phyloP scores from a whole-genome alignment of 257 asterid genomes.

The Oldenlandia corymbosa region DNA sequence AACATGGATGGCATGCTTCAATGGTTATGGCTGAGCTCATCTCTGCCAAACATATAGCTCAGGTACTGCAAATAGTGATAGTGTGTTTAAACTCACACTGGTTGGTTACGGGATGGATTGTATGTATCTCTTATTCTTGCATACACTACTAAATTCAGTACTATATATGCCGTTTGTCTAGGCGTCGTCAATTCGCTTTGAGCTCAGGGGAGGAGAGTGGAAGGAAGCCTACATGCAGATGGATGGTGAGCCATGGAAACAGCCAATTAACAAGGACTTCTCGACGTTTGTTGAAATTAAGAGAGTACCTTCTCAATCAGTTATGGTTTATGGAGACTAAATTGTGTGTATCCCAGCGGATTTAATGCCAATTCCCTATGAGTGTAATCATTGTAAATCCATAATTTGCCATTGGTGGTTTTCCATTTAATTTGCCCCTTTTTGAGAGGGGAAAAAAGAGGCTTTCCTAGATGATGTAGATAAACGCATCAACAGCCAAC shows the following conservation, averaged over 20 bases:
- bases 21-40: conserved; percentile 88
- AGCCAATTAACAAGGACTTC: conserved; percentile 62
- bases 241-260: conserved; percentile 98
- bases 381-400: conserved; percentile 8
- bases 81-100: not conserved
- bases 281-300: conserved; percentile 71
- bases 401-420: conserved; percentile 2
- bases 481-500: too few species aligned
- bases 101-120: not conserved
- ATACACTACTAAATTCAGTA: not conserved
- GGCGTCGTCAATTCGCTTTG: conserved; percentile 77
- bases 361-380: too few species aligned
- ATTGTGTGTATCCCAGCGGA: not conserved
- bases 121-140: not conserved
- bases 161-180: conserved; percentile 17
- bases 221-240: conserved; percentile 69
- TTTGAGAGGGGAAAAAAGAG: too few species aligned
- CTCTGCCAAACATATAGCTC: conserved; percentile 84
- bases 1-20: conserved; percentile 98
- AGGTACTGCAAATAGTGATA: conserved; percentile 39
- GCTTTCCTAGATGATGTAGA: too few species aligned
- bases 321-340: conserved; percentile 53
- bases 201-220: conserved; percentile 96
- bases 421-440: too few species aligned
- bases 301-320: conserved; percentile 53